Evolutionary conservation across 371 early-diverging fungal genomes (phyloP), one percentile per base, ranked within the genome.

Genomic region (Vairimorpha necatrix): DNA sequence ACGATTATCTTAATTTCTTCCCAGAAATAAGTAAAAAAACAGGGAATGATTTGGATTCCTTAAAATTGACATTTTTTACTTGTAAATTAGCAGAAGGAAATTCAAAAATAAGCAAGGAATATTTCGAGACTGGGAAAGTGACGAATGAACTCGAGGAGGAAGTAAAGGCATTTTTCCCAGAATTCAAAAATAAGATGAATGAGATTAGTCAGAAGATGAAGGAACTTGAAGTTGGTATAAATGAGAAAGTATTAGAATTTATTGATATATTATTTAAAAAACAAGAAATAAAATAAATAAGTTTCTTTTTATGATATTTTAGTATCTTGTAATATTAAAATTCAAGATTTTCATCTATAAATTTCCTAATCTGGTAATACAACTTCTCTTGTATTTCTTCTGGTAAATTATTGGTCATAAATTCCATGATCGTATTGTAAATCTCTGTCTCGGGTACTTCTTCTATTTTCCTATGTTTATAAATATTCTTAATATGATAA

Each of bases 1-100:
- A 88, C 34, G 77, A 77, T 67, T 72, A 72, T 60, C 28, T 77
- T 48, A 72, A 77, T 61, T 77, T 77, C 26, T 58, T 54, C 36
- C 94, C 94, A 11, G 89, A 88, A 69, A 87, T 90, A 32, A 94
- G 93, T 83, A 94, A 94, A 82, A 96, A 96, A 88, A 91, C 95
- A 80, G 94, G 94, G 62, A 96, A 95, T 34, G 96, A 96, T 84
- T 94, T 96, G 63, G 89, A 92, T 86, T 95, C 94, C 83, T 93
- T 93, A 89, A 96, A 96, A 88, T 94, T 95, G 85, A 91, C 92
- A 39, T 96, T 94, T 95, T 87, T 94, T 79, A 71, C 71, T 32
- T 56, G 50, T 28, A 56, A 56, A 56, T 56, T 56, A 26, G 2
- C 7, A 1, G 30, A 56, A 56, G 58, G 30, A 28, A 28, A 56